A percentile compares a stretch with the other conserved stretches of the same genome.
Conservation (phyloP, 2,329 filamentous ascomycete species). For the Verticillium albo-atrum region DNA sequence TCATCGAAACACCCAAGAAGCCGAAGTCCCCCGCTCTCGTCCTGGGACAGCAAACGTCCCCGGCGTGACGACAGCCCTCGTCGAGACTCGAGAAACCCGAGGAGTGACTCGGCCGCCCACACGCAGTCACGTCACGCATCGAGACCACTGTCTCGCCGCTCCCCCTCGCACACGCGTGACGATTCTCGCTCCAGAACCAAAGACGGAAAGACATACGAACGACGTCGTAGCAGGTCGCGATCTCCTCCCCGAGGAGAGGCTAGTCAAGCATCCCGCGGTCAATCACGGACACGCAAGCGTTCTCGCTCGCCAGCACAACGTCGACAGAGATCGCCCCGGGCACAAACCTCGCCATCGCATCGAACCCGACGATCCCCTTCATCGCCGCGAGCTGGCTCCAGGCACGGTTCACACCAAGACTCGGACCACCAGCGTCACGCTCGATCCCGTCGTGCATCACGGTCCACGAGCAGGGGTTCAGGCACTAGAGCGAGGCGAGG, state of each 20-base stretch:
- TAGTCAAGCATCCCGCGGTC: constrained; percentile 1
- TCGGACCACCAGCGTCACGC: neutral
- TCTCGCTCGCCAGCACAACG: constrained; percentile 6
- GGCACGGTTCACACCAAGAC: constrained; percentile 2
- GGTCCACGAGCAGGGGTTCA: constrained; percentile 11
- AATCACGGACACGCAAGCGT: constrained; percentile 5
- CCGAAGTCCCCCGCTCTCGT: constrained; percentile 3
- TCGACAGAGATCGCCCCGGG: constrained; percentile 3
- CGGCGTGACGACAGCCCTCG: constrained; percentile 9
- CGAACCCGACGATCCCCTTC: neutral
- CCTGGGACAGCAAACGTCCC: constrained; percentile 4
- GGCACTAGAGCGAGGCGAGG: constrained; percentile 4
- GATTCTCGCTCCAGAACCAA: constrained; percentile 1
- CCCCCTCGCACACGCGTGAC: constrained; percentile 5
- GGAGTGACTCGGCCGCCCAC: neutral
- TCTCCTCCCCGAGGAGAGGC: constrained; percentile 3
- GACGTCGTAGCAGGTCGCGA: constrained; percentile 11
- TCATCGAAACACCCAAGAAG: constrained; percentile 9
- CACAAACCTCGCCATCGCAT: constrained; percentile 4
- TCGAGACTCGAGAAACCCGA: constrained; percentile 7
- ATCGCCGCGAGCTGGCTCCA: constrained; percentile 7
- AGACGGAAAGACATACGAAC: constrained; percentile 2
- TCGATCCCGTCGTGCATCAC: constrained; percentile 6
- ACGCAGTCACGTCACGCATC: neutral
- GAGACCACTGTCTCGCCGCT: constrained; percentile 4